These are phyloP conservation scores for Fusarium duplospermum DNA, from an alignment of 2,329 filamentous ascomycete species.

Conservation along the genomic window DNA sequence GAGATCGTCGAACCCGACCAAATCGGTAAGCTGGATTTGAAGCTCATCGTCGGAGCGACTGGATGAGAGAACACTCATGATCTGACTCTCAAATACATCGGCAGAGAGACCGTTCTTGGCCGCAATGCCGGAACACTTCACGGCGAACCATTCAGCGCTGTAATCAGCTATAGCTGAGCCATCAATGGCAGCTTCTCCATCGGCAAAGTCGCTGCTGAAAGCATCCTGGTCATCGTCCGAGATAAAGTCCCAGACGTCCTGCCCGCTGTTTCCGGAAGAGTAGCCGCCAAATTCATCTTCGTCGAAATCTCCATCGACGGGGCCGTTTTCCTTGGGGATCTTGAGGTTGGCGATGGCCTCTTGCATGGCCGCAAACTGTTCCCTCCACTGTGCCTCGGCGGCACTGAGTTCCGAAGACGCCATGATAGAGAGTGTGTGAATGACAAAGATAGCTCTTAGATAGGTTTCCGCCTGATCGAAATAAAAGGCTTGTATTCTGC, in stretches of 20 bases:
- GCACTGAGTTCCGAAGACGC: constrained; percentile 50
- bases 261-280: constrained; percentile 70
- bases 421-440: constrained; percentile 43
- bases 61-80: constrained; percentile 79
- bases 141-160: constrained; percentile 76
- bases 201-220: constrained; percentile 73
- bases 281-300: constrained; percentile 72
- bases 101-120: constrained; percentile 74
- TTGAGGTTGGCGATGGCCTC: constrained; percentile 81
- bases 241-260: constrained; percentile 95
- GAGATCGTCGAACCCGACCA: constrained; percentile 92
- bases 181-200: constrained; percentile 49
- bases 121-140: constrained; percentile 76
- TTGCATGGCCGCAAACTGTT: constrained; percentile 87
- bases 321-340: constrained; percentile 53
- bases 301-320: constrained; percentile 62
- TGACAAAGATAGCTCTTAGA: neutral
- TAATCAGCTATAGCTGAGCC: constrained; percentile 53
- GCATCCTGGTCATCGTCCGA: constrained; percentile 77
- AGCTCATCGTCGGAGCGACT: constrained; percentile 81
- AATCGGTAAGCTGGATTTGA: constrained; percentile 89
- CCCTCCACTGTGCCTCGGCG: constrained; percentile 78
- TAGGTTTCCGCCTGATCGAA: neutral
- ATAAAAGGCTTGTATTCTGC: neutral
- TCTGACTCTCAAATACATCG: constrained; percentile 79